These are phyloP conservation scores for Aspergillus ellipticus DNA, from an alignment of 495 filamentous ascomycete genomes.

Conservation along the genomic window DNA sequence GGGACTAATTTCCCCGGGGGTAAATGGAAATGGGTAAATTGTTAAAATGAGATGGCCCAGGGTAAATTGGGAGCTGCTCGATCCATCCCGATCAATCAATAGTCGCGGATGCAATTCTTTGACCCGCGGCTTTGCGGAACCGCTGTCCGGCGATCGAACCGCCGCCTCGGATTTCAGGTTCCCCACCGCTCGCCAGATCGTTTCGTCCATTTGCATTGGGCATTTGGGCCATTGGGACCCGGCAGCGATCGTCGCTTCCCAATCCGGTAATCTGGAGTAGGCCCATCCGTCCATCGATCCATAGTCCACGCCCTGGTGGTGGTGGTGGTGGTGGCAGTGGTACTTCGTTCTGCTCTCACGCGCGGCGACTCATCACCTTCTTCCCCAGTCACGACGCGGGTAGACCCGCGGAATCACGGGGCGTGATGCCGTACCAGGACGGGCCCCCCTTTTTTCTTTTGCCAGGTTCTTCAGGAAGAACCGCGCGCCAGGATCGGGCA, in stretches of 20 bases:
- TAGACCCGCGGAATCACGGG: conserved; percentile 3
- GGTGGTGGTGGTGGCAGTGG: no score
- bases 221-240: background rate
- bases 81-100: background rate
- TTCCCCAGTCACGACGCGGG: background rate
- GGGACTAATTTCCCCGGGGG: conserved; percentile 1
- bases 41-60: background rate
- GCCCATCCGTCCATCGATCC: background rate
- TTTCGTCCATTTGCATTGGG: conserved; percentile 3
- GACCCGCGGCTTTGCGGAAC: background rate
- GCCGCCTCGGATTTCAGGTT: conserved; percentile 14
- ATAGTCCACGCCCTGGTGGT: background rate
- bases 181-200: background rate
- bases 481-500: background rate
- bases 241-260: conserved; percentile 2
- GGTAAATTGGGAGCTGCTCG: background rate
- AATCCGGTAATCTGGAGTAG: background rate
- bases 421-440: background rate
- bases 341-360: background rate
- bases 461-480: background rate
- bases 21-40: background rate
- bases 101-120: background rate
- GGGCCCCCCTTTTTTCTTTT: background rate
- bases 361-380: background rate
- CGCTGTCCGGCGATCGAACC: conserved; percentile 15